A percentile compares a stretch with the other conserved stretches of the same genome.
These are phyloP conservation scores for Sabuloglossum arenarium DNA, from an alignment of 495 filamentous ascomycete genomes.

Conservation along the genomic window DNA sequence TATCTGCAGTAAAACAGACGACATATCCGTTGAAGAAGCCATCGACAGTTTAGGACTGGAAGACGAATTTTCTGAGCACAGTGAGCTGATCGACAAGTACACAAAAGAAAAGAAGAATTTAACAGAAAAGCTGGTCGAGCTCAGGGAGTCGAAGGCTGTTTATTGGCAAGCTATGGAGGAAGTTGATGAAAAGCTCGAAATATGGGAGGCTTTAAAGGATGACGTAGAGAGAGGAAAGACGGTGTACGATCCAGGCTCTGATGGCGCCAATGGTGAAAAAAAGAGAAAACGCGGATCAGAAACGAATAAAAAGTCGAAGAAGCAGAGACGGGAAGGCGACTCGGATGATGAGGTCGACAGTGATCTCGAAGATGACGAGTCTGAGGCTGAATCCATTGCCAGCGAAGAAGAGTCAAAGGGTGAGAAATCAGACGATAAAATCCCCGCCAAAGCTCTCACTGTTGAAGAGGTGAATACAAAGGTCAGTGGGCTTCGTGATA, in stretches of 20 bases:
- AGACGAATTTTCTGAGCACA: constrained; percentile 16
- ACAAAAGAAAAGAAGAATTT: constrained; percentile 17
- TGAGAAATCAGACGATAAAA: not conserved
- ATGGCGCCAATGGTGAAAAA: constrained; percentile 13
- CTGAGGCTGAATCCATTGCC: not conserved
- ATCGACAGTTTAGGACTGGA: constrained; percentile 24
- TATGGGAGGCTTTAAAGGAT: constrained; percentile 26
- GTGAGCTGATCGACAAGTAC: constrained; percentile 17
- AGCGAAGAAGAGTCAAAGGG: not conserved
- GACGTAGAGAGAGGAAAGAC: constrained; percentile 24
- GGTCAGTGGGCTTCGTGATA: constrained; percentile 17
- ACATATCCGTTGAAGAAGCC: constrained; percentile 34
- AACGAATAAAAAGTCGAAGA: constrained; percentile 7
- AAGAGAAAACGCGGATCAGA: constrained; percentile 15
- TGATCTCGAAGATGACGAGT: constrained; percentile 8
- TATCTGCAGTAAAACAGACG: constrained; percentile 50
- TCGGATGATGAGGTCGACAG: constrained; percentile 13
- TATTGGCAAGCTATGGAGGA: not conserved
- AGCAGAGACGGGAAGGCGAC: constrained; percentile 6
- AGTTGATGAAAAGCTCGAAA: constrained; percentile 13
- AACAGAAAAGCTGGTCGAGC: constrained; percentile 16
- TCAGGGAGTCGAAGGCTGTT: constrained; percentile 15
- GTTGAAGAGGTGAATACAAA: constrained; percentile 17
- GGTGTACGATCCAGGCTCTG: constrained; percentile 25
- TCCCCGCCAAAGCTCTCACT: constrained; percentile 15